Percentiles rank a stretch among this genome's conserved stretches.
Conservation (phyloP, 495 filamentous ascomycete species). For the Trichoderma orchidacearum region DNA sequence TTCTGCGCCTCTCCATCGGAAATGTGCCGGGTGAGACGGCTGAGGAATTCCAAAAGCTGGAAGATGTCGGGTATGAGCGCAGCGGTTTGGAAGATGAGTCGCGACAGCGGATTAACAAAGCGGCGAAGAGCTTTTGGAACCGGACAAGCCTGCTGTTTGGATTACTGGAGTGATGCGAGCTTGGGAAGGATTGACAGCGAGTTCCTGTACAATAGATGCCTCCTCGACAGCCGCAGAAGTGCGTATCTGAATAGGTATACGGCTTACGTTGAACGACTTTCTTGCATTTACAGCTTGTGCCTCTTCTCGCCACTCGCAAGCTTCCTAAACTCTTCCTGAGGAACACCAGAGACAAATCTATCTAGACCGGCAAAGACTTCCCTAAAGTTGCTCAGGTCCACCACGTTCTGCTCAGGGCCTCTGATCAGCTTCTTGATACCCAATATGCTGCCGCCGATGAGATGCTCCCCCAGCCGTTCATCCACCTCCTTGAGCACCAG, state of each 20-base stretch:
- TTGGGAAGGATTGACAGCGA: too few relatives aligned
- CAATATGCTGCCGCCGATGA: constrained; percentile 63
- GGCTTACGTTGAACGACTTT: too few relatives aligned
- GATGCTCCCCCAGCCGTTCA: constrained; percentile 63
- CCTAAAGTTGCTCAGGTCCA: constrained; percentile 61
- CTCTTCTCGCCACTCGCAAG: constrained; percentile 43
- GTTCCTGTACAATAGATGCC: too few relatives aligned
- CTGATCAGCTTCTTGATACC: constrained; percentile 77
- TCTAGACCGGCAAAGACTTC: constrained; percentile 83
- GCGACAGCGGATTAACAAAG: constrained; percentile 37
- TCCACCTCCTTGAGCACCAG: constrained; percentile 72
- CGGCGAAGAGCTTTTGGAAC: constrained; percentile 64
- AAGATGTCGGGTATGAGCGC: constrained; percentile 29
- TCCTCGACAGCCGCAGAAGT: too few relatives aligned
- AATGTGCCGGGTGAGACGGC: not conserved
- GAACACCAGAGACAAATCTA: constrained; percentile 61
- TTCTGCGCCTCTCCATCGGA: constrained; percentile 27
- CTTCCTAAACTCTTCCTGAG: constrained; percentile 70
- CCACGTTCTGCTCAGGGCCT: constrained; percentile 51
- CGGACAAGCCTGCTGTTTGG: constrained; percentile 65
- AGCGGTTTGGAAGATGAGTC: constrained; percentile 28
- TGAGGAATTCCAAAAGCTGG: constrained; percentile 29
- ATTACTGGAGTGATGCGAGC: constrained; percentile 24
- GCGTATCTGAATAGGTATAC: too few relatives aligned
- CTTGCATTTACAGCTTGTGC: constrained; percentile 88